These are phyloP conservation scores for Hysterangium stoloniferum DNA, from an alignment of 768 basidiomycete genomes.

Conservation along the genomic window DNA sequence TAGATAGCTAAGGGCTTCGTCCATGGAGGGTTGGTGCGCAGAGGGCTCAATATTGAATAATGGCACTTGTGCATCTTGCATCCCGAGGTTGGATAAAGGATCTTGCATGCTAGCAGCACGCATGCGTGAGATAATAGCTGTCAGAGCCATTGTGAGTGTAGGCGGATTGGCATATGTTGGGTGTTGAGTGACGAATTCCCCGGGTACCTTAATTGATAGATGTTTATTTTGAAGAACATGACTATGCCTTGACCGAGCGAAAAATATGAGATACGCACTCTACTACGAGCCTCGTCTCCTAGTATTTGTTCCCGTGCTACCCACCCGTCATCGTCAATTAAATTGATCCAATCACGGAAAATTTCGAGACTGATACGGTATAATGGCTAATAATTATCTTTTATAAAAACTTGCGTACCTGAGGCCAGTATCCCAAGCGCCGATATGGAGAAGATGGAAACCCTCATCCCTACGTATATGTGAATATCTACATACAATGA, in stretches of 20 bases:
- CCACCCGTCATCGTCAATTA: conserved; percentile 94
- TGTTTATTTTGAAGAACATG: background rate
- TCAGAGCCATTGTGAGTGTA: conserved; percentile 89
- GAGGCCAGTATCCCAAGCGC: conserved; percentile 88
- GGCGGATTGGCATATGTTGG: conserved; percentile 94
- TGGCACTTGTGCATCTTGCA: conserved; percentile 51
- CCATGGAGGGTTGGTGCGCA: conserved; percentile 13
- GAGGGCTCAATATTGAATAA: conserved; percentile 23
- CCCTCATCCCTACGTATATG: conserved; percentile 76
- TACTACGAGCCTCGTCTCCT: conserved; percentile 93
- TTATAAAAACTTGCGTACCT: conserved; percentile 33
- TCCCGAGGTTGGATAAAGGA: conserved; percentile 59
- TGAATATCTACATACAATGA: conserved; percentile 13
- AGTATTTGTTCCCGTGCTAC: conserved; percentile 94
- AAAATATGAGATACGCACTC: conserved; percentile 34
- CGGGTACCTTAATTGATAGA: conserved; percentile 52
- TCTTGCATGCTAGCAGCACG: conserved; percentile 28
- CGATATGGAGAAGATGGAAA: conserved; percentile 88
- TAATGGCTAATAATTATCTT: background rate
- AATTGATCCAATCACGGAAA: conserved; percentile 78
- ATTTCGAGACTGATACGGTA: conserved; percentile 63
- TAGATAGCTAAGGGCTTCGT: conserved; percentile 55
- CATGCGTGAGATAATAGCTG: conserved; percentile 73
- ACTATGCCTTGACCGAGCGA: background rate
- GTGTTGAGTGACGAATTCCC: conserved; percentile 88